phyloP scores from a whole-genome alignment of 108 stramenopile species.

The Cyclotella sp. region DNA sequence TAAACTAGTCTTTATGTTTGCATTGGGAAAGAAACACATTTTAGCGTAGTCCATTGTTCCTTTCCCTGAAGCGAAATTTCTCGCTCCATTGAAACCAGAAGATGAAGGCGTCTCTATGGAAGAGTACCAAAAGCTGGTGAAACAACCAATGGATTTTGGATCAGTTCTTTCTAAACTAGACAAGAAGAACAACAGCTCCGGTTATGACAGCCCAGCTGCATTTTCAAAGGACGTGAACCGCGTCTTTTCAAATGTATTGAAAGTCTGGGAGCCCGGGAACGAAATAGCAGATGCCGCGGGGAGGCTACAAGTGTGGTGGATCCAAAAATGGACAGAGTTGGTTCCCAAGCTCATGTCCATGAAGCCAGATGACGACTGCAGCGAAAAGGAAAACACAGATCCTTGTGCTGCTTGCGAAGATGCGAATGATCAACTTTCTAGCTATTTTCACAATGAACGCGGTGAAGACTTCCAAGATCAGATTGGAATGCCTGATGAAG shows the following conservation, averaged over 20 bases:
- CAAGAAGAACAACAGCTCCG: conserved; percentile 45
- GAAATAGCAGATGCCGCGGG: conserved; percentile 82
- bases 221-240: conserved; percentile 93
- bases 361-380: conserved; percentile 66
- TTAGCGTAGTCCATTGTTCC: background rate
- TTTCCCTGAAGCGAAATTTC: conserved; percentile 49
- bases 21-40: background rate
- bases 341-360: conserved; percentile 86
- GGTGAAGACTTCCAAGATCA: conserved; percentile 92
- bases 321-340: conserved; percentile 78
- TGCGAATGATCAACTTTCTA: conserved; percentile 28
- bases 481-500: conserved; percentile 94
- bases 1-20: background rate
- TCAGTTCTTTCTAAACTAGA: conserved; percentile 68
- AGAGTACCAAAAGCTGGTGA: conserved; percentile 85
- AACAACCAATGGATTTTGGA: conserved; percentile 93
- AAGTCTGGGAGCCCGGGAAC: conserved; percentile 83
- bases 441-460: conserved; percentile 63
- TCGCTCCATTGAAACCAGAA: conserved; percentile 67
- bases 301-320: conserved; percentile 80
- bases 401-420: conserved; percentile 33
- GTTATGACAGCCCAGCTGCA: conserved; percentile 79
- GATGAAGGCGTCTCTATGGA: conserved; percentile 73
- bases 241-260: conserved; percentile 87
- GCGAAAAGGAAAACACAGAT: conserved; percentile 39